phyloP scores from a whole-genome alignment of 2,329 filamentous ascomycete genomes.

The Phaeosphaeriaceae sp. region DNA sequence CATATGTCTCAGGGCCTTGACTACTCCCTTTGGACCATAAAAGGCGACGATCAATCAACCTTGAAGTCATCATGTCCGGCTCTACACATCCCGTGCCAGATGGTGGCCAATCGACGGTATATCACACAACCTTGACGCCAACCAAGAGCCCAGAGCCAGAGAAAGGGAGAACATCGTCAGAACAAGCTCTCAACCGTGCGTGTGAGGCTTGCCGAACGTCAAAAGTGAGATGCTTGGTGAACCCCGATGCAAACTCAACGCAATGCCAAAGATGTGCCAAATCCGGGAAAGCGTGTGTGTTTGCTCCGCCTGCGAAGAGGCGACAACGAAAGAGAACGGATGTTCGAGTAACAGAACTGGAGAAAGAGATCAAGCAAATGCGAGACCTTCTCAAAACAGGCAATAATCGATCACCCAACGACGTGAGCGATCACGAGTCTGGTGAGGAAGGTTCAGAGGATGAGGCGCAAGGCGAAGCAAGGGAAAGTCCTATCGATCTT shows the following conservation, averaged over 20 bases:
- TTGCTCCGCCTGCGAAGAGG: slow-evolving; percentile 46
- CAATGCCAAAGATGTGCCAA: slow-evolving; percentile 48
- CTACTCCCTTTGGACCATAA: background rate
- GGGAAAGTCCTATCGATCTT: slow-evolving; percentile 20
- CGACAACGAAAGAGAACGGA: slow-evolving; percentile 47
- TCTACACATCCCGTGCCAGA: slow-evolving; percentile 13
- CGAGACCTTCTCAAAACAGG: slow-evolving; percentile 36
- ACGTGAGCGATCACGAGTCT: slow-evolving; percentile 38
- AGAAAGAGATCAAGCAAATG: slow-evolving; percentile 47
- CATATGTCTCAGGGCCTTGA: background rate
- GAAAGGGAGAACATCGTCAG: slow-evolving; percentile 28
- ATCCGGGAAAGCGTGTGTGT: slow-evolving; percentile 41
- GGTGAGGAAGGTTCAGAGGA: slow-evolving; percentile 36
- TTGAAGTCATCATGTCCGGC: slow-evolving; percentile 17
- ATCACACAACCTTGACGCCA: slow-evolving; percentile 21
- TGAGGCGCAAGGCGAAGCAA: slow-evolving; percentile 18
- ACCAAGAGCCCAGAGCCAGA: slow-evolving; percentile 22
- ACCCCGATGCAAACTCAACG: slow-evolving; percentile 30
- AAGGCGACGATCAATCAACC: background rate
- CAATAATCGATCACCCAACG: slow-evolving; percentile 30
- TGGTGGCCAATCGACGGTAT: slow-evolving; percentile 9
- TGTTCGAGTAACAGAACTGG: slow-evolving; percentile 46
- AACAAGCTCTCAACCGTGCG: slow-evolving; percentile 44
- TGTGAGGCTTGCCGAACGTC: slow-evolving; percentile 47
- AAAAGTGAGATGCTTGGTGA: slow-evolving; percentile 44